Evolutionary conservation across 2,329 filamentous ascomycete genomes (phyloP), one percentile per base, ranked within the genome.

Genomic region (Chaetomium sp.): DNA sequence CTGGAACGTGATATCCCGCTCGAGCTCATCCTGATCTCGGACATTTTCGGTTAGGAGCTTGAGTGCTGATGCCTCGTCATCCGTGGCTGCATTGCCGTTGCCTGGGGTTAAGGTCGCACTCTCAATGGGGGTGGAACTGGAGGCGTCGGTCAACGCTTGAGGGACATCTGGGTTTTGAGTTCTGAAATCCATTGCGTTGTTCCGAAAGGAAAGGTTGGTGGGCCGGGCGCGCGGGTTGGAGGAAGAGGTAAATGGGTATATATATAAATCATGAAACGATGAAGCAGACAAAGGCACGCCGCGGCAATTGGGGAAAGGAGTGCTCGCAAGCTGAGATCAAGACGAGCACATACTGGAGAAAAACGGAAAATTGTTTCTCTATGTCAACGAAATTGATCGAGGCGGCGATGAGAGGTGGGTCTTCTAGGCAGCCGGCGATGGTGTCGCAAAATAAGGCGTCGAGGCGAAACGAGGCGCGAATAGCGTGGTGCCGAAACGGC

Each of bases 1-100:
- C 69, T 89, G 83, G 19, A 82, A 75, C 1, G 85, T 85, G 68
- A 98, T 96, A 73, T 97, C 93, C 67, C 92, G 85, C 76, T 97
- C 94, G 23, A 98, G 80, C 65, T 97, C 93, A 78, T 93, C 89
- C 75, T 98, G 94, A 72, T 97, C 88, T 64, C 92, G 87, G 25
- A 95, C 87, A 64, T 88, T 83, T 59, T 87, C 85, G 4, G 89
- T 87, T 49, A 93, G 78, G 51, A 84, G 84, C 64, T 82, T 81
- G 31, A 93, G 78, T 23, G 85, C 83, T 59, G 82, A 81, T 50
- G 84, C 83, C 72, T 91, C 88, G 67, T 87, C 85, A 64, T 73
- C 57, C 23, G 65, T 53, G 6, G 57, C 60, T 9, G 53, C 33
- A 1, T 65, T 57, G 12, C 50, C 51, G 27, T 47, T 42, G 25